Evolutionary conservation across 225 moss, liverwort and hornwort genomes (phyloP).

Genomic region (Climacium dendroides): DNA sequence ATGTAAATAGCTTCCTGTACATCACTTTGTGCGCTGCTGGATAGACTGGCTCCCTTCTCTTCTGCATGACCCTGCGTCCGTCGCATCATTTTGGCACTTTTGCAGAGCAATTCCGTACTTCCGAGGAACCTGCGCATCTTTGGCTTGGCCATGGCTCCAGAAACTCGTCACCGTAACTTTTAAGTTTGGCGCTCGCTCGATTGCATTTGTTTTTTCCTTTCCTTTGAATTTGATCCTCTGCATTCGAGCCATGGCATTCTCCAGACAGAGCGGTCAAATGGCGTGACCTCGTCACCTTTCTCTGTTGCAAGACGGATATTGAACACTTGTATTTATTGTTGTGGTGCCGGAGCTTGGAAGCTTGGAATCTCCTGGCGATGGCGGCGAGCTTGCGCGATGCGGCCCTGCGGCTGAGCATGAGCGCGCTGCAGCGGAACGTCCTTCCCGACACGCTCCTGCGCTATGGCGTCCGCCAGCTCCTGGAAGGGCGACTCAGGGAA

Average conservation of each 20-base stretch:
- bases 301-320: neutral
- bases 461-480: conserved; percentile 54
- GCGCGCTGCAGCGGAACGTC: conserved; percentile 49
- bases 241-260: neutral
- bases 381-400: conserved; percentile 26
- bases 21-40: neutral
- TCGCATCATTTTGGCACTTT: neutral
- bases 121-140: neutral
- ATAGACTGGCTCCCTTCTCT: no score
- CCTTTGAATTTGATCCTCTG: neutral
- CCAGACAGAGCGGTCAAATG: neutral
- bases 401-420: conserved; percentile 40
- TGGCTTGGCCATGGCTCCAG: neutral
- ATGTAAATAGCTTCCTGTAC: neutral
- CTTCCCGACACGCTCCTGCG: conserved; percentile 66
- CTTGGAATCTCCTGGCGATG: neutral
- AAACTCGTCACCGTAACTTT: neutral
- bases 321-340: no score
- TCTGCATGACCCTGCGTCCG: no score
- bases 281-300: neutral
- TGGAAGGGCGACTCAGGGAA: conserved; percentile 58
- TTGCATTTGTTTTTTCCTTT: no score
- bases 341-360: neutral
- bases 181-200: neutral
- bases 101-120: neutral